Percentiles rank a stretch among this genome's conserved stretches.
These are phyloP conservation scores for Metschnikowia anglica DNA, from an alignment of 805 yeast species.

Conservation along the genomic window DNA sequence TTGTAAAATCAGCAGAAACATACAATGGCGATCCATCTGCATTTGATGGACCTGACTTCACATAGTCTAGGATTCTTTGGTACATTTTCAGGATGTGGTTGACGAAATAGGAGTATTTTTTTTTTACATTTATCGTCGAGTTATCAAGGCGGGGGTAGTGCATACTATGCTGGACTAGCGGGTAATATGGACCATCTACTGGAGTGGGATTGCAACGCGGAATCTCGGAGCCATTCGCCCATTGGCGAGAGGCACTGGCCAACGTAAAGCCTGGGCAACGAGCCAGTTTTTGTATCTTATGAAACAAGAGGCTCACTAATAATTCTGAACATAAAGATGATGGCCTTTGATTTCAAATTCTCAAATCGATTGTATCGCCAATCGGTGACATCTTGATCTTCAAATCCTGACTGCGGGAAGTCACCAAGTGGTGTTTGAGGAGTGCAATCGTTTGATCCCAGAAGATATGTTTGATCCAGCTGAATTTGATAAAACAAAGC, in stretches of 20 bases:
- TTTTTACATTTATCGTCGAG: constrained; percentile 7
- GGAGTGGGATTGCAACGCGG: neutral
- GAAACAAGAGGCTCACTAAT: too few species aligned
- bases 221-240: neutral
- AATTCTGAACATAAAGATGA: too few species aligned
- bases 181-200: neutral
- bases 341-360: too few species aligned
- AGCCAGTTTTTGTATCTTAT: too few species aligned
- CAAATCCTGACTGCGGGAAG: too few species aligned
- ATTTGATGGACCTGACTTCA: constrained; percentile 18
- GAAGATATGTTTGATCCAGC: too few species aligned
- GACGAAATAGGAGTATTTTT: neutral
- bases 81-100: constrained; percentile 12
- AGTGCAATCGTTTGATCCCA: too few species aligned
- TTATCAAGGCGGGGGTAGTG: constrained; percentile 1
- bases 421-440: too few species aligned
- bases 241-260: neutral
- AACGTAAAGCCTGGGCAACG: too few species aligned
- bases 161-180: neutral
- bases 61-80: constrained; percentile 15
- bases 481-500: too few species aligned
- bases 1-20: constrained; percentile 5
- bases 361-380: too few species aligned
- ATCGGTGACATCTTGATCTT: too few species aligned
- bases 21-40: constrained; percentile 23